Evolutionary conservation across 78 protist species (phyloP).

Genomic region (Dictyostelium firmibasis): DNA sequence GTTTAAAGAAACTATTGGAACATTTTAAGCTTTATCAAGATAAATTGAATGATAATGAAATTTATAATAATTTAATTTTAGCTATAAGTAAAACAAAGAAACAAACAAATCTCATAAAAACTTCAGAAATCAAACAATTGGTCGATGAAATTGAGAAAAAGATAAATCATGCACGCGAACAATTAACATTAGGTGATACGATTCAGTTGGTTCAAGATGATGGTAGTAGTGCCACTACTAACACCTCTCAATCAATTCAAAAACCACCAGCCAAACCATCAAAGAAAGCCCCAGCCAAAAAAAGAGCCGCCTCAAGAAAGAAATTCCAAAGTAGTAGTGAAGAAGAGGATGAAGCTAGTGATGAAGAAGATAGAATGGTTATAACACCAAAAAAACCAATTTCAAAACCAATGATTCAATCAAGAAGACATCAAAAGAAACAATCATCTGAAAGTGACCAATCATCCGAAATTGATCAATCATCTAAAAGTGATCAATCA

Average conservation of each 20-base stretch:
- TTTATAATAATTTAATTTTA: neutral
- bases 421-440: neutral
- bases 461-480: neutral
- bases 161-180: neutral
- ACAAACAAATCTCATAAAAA: neutral
- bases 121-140: constrained; percentile 18
- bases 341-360: neutral
- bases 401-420: neutral
- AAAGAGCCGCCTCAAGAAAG: neutral
- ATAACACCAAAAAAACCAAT: neutral
- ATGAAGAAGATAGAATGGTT: neutral
- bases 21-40: constrained; percentile 66
- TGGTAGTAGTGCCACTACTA: neutral
- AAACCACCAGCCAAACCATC: neutral
- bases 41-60: constrained; percentile 63
- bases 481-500: neutral
- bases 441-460: neutral
- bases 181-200: neutral
- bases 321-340: neutral
- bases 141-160: constrained; percentile 64
- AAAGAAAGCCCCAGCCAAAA: constrained; percentile 19
- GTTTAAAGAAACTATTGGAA: constrained; percentile 79
- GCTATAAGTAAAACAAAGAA: constrained; percentile 63
- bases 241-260: neutral
- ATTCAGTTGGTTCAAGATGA: neutral